A percentile compares a stretch with the other conserved stretches of the same genome.
Evolutionary conservation across 163 green algal species (phyloP).

Genomic region (Scenedesmus sp.): DNA sequence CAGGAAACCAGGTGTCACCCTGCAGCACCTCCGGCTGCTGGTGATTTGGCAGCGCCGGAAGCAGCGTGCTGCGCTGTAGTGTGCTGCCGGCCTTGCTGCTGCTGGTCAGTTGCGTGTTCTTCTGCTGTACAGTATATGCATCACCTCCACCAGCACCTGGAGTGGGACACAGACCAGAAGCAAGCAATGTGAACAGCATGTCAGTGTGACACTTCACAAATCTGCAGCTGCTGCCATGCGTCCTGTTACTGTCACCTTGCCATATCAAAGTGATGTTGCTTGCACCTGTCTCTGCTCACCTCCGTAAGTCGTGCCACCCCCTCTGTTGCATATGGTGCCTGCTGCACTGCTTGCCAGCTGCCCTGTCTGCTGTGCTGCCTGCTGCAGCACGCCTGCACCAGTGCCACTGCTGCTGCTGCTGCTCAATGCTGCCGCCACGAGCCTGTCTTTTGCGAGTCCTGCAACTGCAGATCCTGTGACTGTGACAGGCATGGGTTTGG

Average conservation of each 20-base stretch:
- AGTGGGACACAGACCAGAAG: background rate
- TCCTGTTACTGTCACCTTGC: no score
- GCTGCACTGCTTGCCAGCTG: background rate
- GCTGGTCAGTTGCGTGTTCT: background rate
- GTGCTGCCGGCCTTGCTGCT: slow-evolving; percentile 5
- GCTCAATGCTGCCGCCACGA: slow-evolving; percentile 17
- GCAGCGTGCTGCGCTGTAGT: slow-evolving; percentile 2
- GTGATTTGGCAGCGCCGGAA: background rate
- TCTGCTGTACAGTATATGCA: slow-evolving; percentile 13
- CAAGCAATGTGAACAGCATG: background rate
- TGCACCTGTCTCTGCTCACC: background rate
- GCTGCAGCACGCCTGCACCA: background rate
- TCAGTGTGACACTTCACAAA: background rate
- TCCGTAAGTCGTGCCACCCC: background rate
- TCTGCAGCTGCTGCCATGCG: background rate
- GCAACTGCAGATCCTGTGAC: slow-evolving; percentile 39
- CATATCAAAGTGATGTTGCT: no score
- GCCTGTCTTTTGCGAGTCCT: slow-evolving; percentile 34
- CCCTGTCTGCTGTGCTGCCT: background rate
- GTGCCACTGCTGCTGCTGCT: slow-evolving; percentile 25
- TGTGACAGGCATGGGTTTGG: slow-evolving; percentile 33
- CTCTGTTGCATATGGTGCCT: background rate
- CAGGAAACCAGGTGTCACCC: background rate
- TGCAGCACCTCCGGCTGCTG: slow-evolving; percentile 27
- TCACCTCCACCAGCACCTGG: slow-evolving; percentile 20